Evolutionary conservation across 306 rosid genomes (phyloP), one percentile per base, ranked within the genome.

Genomic region (Urtica urens): DNA sequence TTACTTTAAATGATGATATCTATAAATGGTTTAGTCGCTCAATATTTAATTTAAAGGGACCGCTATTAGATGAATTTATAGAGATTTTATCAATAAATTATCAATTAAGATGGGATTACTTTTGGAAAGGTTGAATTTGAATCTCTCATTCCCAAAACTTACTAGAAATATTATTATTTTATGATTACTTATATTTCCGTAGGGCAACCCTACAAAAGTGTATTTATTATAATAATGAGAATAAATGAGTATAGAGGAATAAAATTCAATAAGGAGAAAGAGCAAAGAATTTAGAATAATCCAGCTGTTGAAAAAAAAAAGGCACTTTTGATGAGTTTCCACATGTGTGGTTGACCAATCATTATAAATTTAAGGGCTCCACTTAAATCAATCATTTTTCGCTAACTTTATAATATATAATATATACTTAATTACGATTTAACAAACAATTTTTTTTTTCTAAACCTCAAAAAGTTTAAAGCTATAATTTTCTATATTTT

Each of bases 331-430:
- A 51, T 51, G 53, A 35, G 48, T 45, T 49, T 63, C 55, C 49
- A 47, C 53, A 46, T 54, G 49, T 51, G 27, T 44, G 16, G 28
- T 34, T 20, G 16, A 43, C 53, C 57, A 49, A 43, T 51, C 59
- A 48, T 73, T 59, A 51, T 50, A 21, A 46, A 13, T n/a, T n/a
- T n/a, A 23, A 49, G 57, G 80, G 66, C 59, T 60, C 78, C 80
- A 67, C 72, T 10, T 39, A 46, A 16, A n/a, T 37, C 72, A 24
- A 31, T 54, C 24, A 23, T 21, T 22, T 56, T 39, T 43, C 14
- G 22, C 20, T 18, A 19, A 17, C 11, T 7, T 8, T 43, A 7
- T 23, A 3, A 23, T 14, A 24, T 7, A 23, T 46, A 24, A 23
- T 35, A 35, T 35, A 28, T 28, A 28, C n/a, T n/a, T n/a, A n/a